Conservation (phyloP, 495 filamentous ascomycete species). For the Aspergillus baeticus region DNA sequence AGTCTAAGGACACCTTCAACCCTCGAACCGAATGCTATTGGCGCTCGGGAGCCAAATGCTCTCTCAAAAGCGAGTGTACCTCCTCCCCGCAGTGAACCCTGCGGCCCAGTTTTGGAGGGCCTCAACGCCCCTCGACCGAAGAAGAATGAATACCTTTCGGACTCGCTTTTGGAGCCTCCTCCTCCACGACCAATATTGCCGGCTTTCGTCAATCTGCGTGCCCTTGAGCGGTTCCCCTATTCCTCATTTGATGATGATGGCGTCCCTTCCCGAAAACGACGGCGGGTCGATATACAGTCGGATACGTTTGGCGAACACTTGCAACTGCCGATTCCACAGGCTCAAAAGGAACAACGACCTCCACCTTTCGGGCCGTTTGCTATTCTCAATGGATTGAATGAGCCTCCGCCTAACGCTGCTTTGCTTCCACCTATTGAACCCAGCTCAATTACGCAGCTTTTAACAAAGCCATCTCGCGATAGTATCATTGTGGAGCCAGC, state of each 20-base stretch:
- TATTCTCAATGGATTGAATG: conserved; percentile 73
- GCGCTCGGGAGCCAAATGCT: conserved; percentile 30
- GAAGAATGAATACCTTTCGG: conserved; percentile 33
- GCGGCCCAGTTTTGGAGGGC: conserved; percentile 28
- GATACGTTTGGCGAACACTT: conserved; percentile 51
- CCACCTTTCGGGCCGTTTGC: conserved; percentile 54
- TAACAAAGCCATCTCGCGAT: conserved; percentile 36
- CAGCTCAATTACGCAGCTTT: conserved; percentile 42
- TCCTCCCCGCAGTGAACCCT: conserved; percentile 23
- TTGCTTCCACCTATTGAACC: conserved; percentile 71
- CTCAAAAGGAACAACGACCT: conserved; percentile 46
- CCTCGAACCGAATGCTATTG: conserved; percentile 47
- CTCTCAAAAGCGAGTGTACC: conserved; percentile 35
- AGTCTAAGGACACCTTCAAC: conserved; percentile 43
- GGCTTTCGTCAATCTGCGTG: conserved; percentile 48
- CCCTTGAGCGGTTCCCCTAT: conserved; percentile 45
- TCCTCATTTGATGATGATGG: conserved; percentile 43
- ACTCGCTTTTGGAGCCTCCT: conserved; percentile 34
- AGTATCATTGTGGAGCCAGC: conserved; percentile 25
- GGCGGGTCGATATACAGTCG: conserved; percentile 38
- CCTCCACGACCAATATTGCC: conserved; percentile 45
- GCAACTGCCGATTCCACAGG: conserved; percentile 48
- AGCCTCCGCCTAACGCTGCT: conserved; percentile 71
- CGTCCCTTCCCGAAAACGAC: conserved; percentile 40
- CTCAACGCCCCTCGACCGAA: conserved; percentile 32